Evolutionary conservation across 306 rosid species (phyloP), one percentile per base, ranked within the genome.

Genomic region (Prunus davidiana): DNA sequence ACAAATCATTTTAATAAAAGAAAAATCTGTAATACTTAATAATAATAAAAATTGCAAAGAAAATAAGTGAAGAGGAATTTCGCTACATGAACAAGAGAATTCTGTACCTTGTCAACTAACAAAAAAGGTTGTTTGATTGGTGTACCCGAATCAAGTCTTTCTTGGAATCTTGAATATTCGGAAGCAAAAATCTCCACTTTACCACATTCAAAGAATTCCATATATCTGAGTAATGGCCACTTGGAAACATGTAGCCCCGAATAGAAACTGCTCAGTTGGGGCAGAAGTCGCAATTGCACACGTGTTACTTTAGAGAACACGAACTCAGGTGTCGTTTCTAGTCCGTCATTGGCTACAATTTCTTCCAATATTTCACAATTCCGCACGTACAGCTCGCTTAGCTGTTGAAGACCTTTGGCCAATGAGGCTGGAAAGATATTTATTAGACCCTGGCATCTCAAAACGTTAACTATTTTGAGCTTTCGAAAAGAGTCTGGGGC

Each of bases 361-460:
- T 72, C 73, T 27, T 24, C 75, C 56, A 83, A n/a, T 12, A 58
- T 2, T 24, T 60, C 75, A 73, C 84, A 83, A 13, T 22, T 3
- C 34, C 19, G 28, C 27, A 86, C 69, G 1, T 27, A 11, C 54
- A 83, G 61, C 6, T 20, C 18, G 63, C 71, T 72, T 2, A 80
- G 78, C 9, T 11, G 67, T 2, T 8, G n/a, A 16, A 86, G 81
- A 78, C 74, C 32, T 38, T 49, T 81, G 12, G 82, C 80, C 2
- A 86, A 12, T 45, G 83, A 76, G 14, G 50, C 32, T 13, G 77
- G 76, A 62, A 81, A 80, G 11, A 78, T 60, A 60, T 24, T 25
- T 1, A 15, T 18, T 8, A 18, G 0, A 34, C 0, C 11, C 6
- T 9, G 8, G 18, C 52, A 18, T 8, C 51, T 8, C 4, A 0